Conservation (phyloP, 202 grass and related monocot species). For the Zoysia matrella region DNA sequence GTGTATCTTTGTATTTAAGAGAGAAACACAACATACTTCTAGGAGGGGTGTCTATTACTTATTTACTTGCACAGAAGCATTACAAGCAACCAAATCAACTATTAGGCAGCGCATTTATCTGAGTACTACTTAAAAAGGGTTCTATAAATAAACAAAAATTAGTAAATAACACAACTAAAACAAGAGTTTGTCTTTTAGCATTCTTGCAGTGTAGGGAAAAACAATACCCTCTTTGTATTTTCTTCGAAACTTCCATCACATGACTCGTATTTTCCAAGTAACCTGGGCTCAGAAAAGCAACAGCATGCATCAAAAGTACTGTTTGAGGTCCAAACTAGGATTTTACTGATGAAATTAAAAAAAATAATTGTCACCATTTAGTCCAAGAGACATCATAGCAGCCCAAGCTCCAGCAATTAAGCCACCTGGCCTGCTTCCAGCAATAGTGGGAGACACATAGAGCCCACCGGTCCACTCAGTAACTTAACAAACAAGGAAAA, state of each 20-base stretch:
- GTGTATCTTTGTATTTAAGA: too few relatives aligned
- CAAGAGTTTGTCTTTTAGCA: neutral
- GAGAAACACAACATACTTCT: too few relatives aligned
- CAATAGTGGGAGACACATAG: slow-evolving; percentile 92
- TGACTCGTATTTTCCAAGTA: slow-evolving; percentile 83
- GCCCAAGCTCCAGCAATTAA: slow-evolving; percentile 95
- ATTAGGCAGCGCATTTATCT: neutral
- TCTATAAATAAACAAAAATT: neutral
- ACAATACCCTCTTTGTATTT: slow-evolving; percentile 87
- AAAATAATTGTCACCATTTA: slow-evolving; percentile 66
- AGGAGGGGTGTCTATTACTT: too few relatives aligned
- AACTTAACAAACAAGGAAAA: slow-evolving; percentile 52
- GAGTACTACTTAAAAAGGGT: neutral
- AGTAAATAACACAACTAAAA: slow-evolving; percentile 20
- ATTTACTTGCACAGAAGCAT: too few relatives aligned
- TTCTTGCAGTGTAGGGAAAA: slow-evolving; percentile 20
- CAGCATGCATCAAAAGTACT: slow-evolving; percentile 36
- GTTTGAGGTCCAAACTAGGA: slow-evolving; percentile 11
- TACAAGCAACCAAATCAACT: neutral
- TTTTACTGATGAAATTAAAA: neutral
- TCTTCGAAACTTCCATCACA: slow-evolving; percentile 93
- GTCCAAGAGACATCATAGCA: slow-evolving; percentile 89
- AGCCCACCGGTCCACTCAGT: slow-evolving; percentile 97
- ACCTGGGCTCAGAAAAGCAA: slow-evolving; percentile 54
- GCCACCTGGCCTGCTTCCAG: slow-evolving; percentile 93